Percentiles rank a stretch among this genome's conserved stretches.
Conservation (phyloP, 2,329 filamentous ascomycete species). For the Diaporthe aspalathi region DNA sequence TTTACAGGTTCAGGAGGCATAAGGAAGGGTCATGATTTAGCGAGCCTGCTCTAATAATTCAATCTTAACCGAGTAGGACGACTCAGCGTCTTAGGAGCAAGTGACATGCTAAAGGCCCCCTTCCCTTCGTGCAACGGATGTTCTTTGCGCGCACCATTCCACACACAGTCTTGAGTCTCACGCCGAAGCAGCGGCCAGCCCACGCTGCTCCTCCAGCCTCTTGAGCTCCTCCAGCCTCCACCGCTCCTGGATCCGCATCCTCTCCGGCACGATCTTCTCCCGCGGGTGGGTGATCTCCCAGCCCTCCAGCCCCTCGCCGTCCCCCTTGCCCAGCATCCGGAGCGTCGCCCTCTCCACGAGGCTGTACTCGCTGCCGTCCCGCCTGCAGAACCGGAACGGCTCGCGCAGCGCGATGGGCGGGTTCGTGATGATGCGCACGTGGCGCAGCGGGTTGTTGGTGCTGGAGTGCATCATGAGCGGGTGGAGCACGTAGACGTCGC, state of each 20-base stretch:
- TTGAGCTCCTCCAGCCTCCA: slow-evolving; percentile 64
- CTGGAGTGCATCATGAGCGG: slow-evolving; percentile 70
- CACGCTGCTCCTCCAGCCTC: slow-evolving; percentile 49
- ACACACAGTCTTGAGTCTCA: not conserved
- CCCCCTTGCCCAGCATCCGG: slow-evolving; percentile 55
- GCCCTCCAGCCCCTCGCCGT: slow-evolving; percentile 55
- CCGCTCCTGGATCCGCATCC: slow-evolving; percentile 58
- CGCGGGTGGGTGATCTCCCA: slow-evolving; percentile 64
- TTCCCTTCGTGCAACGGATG: not conserved
- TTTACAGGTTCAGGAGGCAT: slow-evolving; percentile 33
- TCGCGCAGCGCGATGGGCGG: slow-evolving; percentile 63
- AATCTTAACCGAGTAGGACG: not conserved
- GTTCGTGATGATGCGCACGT: slow-evolving; percentile 65
- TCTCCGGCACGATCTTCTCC: slow-evolving; percentile 62
- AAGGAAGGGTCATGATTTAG: slow-evolving; percentile 5
- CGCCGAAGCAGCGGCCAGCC: slow-evolving; percentile 8
- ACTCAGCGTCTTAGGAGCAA: not conserved
- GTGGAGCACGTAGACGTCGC: slow-evolving; percentile 70
- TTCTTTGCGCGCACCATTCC: not conserved
- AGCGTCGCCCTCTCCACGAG: slow-evolving; percentile 68
- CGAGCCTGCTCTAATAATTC: slow-evolving; percentile 21
- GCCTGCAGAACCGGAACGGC: slow-evolving; percentile 64
- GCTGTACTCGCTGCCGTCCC: slow-evolving; percentile 58
- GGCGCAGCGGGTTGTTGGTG: slow-evolving; percentile 56
- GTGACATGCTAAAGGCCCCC: not conserved